These are phyloP conservation scores for Taiozyma sp. DNA, from an alignment of 1,139 yeast species.

Conservation along the genomic window DNA sequence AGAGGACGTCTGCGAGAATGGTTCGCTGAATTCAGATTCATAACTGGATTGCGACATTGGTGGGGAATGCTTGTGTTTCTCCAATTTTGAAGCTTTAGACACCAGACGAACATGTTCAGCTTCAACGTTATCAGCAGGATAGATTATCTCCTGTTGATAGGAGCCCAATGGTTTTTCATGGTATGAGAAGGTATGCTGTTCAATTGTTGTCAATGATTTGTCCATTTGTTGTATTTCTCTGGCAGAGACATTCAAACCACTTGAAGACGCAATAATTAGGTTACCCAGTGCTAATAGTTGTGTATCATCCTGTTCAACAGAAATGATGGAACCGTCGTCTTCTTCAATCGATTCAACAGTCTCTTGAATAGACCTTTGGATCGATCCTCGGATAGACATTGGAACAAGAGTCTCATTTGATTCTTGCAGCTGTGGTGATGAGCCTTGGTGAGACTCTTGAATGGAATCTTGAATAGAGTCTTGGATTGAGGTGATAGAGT, in stretches of 20 bases:
- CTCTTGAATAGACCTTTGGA: not conserved
- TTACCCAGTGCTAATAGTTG: conserved; percentile 16
- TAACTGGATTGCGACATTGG: conserved; percentile 21
- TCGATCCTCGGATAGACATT: not conserved
- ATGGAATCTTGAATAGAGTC: conserved; percentile 7
- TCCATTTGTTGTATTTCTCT: conserved; percentile 11
- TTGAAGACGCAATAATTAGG: conserved; percentile 13
- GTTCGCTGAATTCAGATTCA: conserved; percentile 21
- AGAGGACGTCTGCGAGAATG: conserved; percentile 13
- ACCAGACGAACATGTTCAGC: conserved; percentile 6
- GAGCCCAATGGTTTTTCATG: not conserved
- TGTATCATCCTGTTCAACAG: conserved; percentile 1
- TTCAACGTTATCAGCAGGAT: conserved; percentile 6
- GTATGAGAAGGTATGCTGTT: not conserved
- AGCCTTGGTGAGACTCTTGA: not conserved
- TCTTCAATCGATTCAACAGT: not conserved
- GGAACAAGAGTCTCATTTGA: not conserved
- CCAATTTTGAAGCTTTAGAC: not conserved
- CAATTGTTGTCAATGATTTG: conserved; percentile 6
- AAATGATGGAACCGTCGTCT: not conserved
- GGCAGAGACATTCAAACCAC: conserved; percentile 4
- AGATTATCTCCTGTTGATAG: conserved; percentile 3
- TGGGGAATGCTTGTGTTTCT: conserved; percentile 5
- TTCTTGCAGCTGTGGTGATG: not conserved
- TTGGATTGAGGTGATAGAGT: conserved; percentile 4